Conservation (phyloP, 768 basidiomycete genomes). For the Brasilioporus rufonigricans region DNA sequence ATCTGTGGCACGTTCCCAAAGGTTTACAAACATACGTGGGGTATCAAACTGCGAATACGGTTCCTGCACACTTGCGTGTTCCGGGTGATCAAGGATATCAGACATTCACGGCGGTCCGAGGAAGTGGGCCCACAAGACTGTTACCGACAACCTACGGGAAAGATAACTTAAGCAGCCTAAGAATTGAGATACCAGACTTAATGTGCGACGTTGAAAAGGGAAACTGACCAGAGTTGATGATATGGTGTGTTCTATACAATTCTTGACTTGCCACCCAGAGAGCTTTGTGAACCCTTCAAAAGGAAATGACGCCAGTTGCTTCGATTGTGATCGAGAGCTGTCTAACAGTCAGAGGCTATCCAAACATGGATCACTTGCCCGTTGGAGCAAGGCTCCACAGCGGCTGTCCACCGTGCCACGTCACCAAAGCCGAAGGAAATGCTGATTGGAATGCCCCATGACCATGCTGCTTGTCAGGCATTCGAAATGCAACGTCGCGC, state of each 20-base stretch:
- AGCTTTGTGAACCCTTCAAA: too few species aligned
- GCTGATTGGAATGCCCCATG: not conserved
- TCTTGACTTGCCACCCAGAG: too few species aligned
- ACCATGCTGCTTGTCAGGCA: not conserved
- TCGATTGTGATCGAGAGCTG: not conserved
- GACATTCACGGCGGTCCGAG: not conserved
- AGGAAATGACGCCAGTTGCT: not conserved
- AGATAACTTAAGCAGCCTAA: not conserved
- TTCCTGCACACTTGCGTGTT: not conserved
- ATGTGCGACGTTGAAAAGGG: not conserved
- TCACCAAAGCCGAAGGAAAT: not conserved
- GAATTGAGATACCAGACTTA: not conserved
- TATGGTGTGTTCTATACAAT: too few species aligned
- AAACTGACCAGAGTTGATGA: conserved; percentile 8
- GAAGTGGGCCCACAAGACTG: conserved; percentile 2
- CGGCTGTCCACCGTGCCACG: not conserved
- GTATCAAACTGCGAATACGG: conserved; percentile 3
- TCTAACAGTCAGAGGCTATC: not conserved
- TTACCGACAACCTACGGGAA: not conserved
- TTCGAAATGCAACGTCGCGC: not conserved
- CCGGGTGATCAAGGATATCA: not conserved
- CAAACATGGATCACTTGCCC: conserved; percentile 6
- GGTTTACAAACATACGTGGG: conserved; percentile 15
- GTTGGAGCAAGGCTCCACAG: not conserved
- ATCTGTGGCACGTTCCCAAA: not conserved